Percentiles rank a stretch among this genome's conserved stretches.
These are phyloP conservation scores for Beta corolliflora DNA, from an alignment of 179 eudicot genomes.

Conservation along the genomic window DNA sequence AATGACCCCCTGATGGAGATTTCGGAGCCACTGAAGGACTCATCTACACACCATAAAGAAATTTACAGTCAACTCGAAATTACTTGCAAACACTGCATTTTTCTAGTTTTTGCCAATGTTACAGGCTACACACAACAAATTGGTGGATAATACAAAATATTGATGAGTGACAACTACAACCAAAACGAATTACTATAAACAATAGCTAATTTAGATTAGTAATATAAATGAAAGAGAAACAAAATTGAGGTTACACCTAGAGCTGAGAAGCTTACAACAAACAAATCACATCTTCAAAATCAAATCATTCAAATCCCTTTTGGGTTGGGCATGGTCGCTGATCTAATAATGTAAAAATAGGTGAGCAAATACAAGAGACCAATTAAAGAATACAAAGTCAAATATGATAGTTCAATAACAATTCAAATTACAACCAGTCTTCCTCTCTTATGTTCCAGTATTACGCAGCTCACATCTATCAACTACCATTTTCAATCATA, in stretches of 20 bases:
- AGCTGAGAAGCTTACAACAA: background rate
- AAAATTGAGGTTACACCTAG: background rate
- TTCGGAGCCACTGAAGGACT: slow-evolving; percentile 40
- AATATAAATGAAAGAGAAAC: background rate
- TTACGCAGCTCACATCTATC: background rate
- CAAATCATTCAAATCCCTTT: background rate
- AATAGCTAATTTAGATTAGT: background rate
- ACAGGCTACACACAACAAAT: background rate
- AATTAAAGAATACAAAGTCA: background rate
- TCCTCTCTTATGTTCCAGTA: background rate
- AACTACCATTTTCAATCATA: background rate
- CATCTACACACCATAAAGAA: slow-evolving; percentile 33
- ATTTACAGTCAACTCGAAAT: background rate
- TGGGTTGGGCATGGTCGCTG: background rate
- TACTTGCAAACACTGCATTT: background rate
- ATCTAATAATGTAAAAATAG: background rate
- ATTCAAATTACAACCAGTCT: background rate
- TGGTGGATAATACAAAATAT: background rate
- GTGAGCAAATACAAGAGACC: background rate
- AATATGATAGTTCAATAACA: background rate
- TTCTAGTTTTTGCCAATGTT: background rate
- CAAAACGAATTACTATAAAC: background rate
- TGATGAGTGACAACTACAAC: background rate
- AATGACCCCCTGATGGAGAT: slow-evolving; percentile 54
- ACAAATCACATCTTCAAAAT: background rate